phyloP scores from a whole-genome alignment of 164 flowering plant species.

The Berberis thunbergii region DNA sequence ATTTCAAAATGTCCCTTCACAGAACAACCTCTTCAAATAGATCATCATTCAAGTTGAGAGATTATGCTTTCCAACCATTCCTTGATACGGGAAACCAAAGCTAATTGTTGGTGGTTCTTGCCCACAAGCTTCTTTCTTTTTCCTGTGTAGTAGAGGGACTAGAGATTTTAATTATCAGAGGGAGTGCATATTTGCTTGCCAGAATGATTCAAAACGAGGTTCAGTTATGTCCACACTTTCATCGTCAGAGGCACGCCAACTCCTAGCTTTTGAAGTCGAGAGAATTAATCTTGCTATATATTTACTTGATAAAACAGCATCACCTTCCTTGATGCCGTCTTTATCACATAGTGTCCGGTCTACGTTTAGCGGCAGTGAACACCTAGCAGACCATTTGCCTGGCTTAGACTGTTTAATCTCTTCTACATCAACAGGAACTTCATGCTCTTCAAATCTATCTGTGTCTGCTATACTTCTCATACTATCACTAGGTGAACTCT shows the following conservation, averaged over 20 bases:
- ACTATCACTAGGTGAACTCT: slow-evolving; percentile 27
- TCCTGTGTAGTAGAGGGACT: background rate
- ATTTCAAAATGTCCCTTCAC: too few species aligned
- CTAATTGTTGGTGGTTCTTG: too few species aligned
- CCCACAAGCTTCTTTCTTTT: too few species aligned
- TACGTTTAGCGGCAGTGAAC: slow-evolving; percentile 29
- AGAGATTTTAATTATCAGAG: slow-evolving; percentile 12
- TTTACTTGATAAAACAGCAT: slow-evolving; percentile 25
- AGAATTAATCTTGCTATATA: slow-evolving; percentile 42
- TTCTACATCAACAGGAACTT: slow-evolving; percentile 17
- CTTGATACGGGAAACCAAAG: too few species aligned
- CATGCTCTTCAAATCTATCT: slow-evolving; percentile 13
- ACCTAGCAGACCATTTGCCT: slow-evolving; percentile 19
- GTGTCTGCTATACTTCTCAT: slow-evolving; percentile 11
- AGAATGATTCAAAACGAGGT: slow-evolving; percentile 78
- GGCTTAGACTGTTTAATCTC: slow-evolving; percentile 21
- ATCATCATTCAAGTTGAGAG: too few species aligned
- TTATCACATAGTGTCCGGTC: slow-evolving; percentile 17
- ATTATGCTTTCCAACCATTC: too few species aligned
- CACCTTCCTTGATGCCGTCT: slow-evolving; percentile 14
- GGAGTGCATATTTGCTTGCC: slow-evolving; percentile 34
- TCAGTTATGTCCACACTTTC: slow-evolving; percentile 75
- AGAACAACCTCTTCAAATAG: too few species aligned
- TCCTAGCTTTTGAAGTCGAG: slow-evolving; percentile 38
- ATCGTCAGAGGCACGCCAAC: slow-evolving; percentile 39